These are phyloP conservation scores for Elaeagnus macrophylla DNA, from an alignment of 306 rosid genomes.

Conservation along the genomic window DNA sequence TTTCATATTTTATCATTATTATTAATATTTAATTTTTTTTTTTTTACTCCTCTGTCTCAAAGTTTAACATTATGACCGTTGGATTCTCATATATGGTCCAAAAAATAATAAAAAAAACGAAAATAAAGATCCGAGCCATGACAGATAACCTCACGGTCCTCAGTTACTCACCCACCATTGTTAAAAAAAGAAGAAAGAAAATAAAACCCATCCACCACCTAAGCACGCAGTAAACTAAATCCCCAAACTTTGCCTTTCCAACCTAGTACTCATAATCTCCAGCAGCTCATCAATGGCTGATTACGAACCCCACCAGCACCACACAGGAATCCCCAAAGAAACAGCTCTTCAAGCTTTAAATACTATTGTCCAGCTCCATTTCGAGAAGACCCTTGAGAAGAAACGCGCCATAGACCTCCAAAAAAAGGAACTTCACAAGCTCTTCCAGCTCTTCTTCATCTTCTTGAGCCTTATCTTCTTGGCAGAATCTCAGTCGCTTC, in stretches of 20 bases:
- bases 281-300: slow-evolving; percentile 37
- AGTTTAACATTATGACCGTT: slow-evolving; percentile 1
- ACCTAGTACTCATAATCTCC: neutral
- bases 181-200: too few relatives aligned
- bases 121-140: neutral
- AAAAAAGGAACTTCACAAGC: slow-evolving; percentile 72
- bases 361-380: slow-evolving; percentile 86
- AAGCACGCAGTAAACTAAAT: neutral
- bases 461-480: slow-evolving; percentile 49
- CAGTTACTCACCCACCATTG: neutral
- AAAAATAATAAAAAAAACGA: neutral
- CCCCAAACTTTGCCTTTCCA: neutral
- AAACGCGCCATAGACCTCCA: slow-evolving; percentile 81
- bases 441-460: slow-evolving; percentile 70
- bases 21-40: too few relatives aligned
- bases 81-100: neutral
- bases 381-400: slow-evolving; percentile 88
- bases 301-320: slow-evolving; percentile 31
- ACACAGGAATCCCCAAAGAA: slow-evolving; percentile 38
- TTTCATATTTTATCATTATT: too few relatives aligned
- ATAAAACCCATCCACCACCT: neutral
- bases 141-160: neutral
- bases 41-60: too few relatives aligned
- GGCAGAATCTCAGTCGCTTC: slow-evolving; percentile 33
- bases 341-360: slow-evolving; percentile 68